phyloP scores from a whole-genome alignment of 805 yeast species.

The Schwanniomyces vanrijiae region DNA sequence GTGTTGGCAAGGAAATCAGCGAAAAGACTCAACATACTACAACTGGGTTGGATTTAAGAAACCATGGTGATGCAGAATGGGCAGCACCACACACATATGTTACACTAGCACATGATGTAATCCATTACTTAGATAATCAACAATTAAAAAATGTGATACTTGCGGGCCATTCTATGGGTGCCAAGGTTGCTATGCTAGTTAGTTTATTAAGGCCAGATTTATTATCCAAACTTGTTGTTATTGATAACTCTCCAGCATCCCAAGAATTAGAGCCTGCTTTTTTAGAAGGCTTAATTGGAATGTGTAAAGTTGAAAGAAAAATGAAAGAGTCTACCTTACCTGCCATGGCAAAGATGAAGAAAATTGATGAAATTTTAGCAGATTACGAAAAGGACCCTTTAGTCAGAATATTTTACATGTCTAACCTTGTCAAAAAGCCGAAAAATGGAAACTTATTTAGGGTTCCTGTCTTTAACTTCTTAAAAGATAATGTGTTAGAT shows the following conservation, averaged over 20 bases:
- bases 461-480: conserved; percentile 23
- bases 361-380: conserved; percentile 21
- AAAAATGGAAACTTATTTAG: conserved; percentile 5
- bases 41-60: conserved; percentile 50
- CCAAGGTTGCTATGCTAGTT: conserved; percentile 51
- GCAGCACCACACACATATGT: conserved; percentile 46
- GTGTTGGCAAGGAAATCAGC: conserved; percentile 36
- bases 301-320: conserved; percentile 38
- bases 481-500: conserved; percentile 14
- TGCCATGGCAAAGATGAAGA: conserved; percentile 7
- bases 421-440: conserved; percentile 32
- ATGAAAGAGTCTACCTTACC: conserved; percentile 26
- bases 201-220: conserved; percentile 40
- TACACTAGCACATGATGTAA: conserved; percentile 44
- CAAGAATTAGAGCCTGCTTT: conserved; percentile 36
- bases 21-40: conserved; percentile 30
- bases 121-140: conserved; percentile 27
- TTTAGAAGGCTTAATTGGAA: conserved; percentile 35
- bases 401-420: conserved; percentile 37
- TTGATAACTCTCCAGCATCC: conserved; percentile 49
- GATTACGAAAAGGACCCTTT: conserved; percentile 21
- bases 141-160: conserved; percentile 18
- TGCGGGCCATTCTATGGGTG: conserved; percentile 64
- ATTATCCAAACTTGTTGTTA: conserved; percentile 42
- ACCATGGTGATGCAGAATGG: conserved; percentile 53